Conservation (phyloP, 129 eudicot genomes). For the Kitagawia praeruptora region DNA sequence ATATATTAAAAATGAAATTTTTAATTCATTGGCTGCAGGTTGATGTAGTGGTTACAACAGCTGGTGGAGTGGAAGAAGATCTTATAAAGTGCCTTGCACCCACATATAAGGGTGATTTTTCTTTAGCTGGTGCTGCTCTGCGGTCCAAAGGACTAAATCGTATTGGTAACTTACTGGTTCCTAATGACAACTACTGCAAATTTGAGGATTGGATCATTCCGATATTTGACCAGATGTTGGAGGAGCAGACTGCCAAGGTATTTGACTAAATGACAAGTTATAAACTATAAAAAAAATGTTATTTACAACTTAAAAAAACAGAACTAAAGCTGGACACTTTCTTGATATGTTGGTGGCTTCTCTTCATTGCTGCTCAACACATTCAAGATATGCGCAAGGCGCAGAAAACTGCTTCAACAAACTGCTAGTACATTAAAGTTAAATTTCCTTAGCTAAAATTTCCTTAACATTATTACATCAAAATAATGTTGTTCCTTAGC, state of each 20-base stretch:
- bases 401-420: too few species aligned
- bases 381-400: neutral
- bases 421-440: too few species aligned
- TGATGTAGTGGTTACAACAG: slow-evolving; percentile 87
- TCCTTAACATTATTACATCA: too few species aligned
- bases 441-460: too few species aligned
- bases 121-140: slow-evolving; percentile 74
- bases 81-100: slow-evolving; percentile 95
- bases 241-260: slow-evolving; percentile 79
- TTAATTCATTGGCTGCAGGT: slow-evolving; percentile 35
- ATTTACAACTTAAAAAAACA: neutral
- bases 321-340: neutral
- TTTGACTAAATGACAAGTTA: neutral
- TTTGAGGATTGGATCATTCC: slow-evolving; percentile 98
- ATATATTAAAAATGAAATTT: neutral
- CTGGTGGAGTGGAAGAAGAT: slow-evolving; percentile 97
- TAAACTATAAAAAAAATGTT: neutral
- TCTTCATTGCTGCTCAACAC: neutral
- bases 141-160: slow-evolving; percentile 88
- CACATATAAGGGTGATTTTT: slow-evolving; percentile 81
- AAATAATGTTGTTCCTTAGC: too few species aligned
- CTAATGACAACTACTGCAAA: slow-evolving; percentile 90
- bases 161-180: slow-evolving; percentile 85
- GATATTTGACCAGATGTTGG: slow-evolving; percentile 85
- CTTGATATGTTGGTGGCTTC: neutral